Percentiles rank a stretch among this genome's conserved stretches.
These are phyloP conservation scores for Lentinula aciculospora DNA, from an alignment of 768 basidiomycete genomes.

Conservation along the genomic window DNA sequence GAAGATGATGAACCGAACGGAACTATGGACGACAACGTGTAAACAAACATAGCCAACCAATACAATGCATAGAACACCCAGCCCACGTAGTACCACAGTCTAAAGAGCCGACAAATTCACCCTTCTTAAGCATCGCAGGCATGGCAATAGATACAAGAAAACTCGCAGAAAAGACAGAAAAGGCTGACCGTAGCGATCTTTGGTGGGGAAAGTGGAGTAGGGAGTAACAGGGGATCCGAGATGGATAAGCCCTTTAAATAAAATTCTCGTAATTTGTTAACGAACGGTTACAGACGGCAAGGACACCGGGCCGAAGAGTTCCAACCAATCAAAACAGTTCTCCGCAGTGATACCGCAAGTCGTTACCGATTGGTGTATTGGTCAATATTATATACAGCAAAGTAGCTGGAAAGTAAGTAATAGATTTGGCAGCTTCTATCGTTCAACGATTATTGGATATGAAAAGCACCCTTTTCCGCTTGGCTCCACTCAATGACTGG, in stretches of 20 bases:
- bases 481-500: constrained; percentile 42
- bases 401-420: neutral
- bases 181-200: neutral
- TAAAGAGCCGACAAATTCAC: constrained; percentile 86
- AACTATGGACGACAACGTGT: constrained; percentile 37
- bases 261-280: neutral
- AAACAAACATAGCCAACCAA: neutral
- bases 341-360: neutral
- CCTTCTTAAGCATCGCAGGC: constrained; percentile 33
- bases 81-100: constrained; percentile 94
- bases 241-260: neutral
- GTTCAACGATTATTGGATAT: neutral
- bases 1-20: constrained; percentile 89
- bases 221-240: neutral
- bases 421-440: neutral
- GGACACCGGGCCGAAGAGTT: neutral
- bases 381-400: neutral
- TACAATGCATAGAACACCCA: neutral
- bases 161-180: neutral
- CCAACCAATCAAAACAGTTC: neutral
- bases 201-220: neutral
- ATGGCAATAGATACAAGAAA: neutral
- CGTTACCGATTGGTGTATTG: neutral
- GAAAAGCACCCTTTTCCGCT: constrained; percentile 3
- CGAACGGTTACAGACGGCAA: neutral